Conservation (phyloP, 148 eudicot species). For the Arbutus unedo region DNA sequence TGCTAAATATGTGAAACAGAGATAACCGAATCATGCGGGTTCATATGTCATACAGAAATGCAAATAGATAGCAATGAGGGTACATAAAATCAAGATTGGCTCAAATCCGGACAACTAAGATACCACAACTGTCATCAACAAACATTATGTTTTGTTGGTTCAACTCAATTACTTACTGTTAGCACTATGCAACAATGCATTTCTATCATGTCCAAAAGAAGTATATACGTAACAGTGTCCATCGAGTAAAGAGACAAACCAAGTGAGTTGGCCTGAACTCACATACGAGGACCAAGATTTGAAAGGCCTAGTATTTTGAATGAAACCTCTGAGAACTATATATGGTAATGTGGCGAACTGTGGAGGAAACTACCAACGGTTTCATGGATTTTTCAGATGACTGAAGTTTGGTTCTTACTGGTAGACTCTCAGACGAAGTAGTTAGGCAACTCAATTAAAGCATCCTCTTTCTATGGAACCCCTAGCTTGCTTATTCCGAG, state of each 20-base stretch:
- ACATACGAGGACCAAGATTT: not conserved
- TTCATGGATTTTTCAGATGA: too few relatives aligned
- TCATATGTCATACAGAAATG: not conserved
- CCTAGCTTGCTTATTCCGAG: not conserved
- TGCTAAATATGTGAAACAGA: not conserved
- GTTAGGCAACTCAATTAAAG: not conserved
- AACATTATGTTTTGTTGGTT: not conserved
- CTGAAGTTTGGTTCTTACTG: not conserved
- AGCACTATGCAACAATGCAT: not conserved
- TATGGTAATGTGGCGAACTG: too few relatives aligned
- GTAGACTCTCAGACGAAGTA: not conserved
- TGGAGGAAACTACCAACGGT: too few relatives aligned
- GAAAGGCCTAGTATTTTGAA: conserved; percentile 10
- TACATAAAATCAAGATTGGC: not conserved
- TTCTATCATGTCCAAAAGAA: not conserved
- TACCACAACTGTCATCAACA: not conserved
- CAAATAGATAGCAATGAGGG: not conserved
- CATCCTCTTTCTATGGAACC: not conserved
- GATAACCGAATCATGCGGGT: not conserved
- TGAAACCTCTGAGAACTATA: not conserved
- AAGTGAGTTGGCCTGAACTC: not conserved
- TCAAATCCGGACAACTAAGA: not conserved
- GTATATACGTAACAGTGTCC: not conserved
- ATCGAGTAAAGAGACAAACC: not conserved
- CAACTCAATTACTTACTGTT: not conserved